A percentile compares a stretch with the other conserved stretches of the same genome.
Evolutionary conservation across 2,329 filamentous ascomycete species (phyloP).

Genomic region (Malbranchea cinnamomea): DNA sequence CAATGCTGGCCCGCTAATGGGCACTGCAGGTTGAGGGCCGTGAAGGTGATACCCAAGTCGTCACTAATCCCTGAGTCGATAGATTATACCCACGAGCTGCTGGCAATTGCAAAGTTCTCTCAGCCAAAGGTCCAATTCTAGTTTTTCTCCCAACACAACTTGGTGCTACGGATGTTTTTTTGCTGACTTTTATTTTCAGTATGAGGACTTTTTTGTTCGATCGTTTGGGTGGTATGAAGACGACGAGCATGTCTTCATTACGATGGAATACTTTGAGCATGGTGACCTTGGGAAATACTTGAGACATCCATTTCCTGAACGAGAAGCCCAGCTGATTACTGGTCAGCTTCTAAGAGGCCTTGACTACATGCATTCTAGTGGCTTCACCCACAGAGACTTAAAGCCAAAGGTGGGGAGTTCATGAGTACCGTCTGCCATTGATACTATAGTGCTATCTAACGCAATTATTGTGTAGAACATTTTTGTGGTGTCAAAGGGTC

Average conservation of each 20-base stretch:
- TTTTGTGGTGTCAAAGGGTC: conserved; percentile 7
- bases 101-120: no score
- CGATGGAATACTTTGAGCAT: conserved; percentile 25
- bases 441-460: not conserved
- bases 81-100: no score
- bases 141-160: no score
- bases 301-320: conserved; percentile 11
- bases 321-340: conserved; percentile 15
- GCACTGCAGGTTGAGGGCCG: no score
- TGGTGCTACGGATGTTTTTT: no score
- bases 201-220: conserved; percentile 18
- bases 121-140: no score
- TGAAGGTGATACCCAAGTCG: no score
- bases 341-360: conserved; percentile 22
- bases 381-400: conserved; percentile 24
- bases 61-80: no score
- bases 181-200: no score
- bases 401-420: conserved; percentile 19
- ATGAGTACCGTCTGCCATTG: not conserved
- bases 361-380: conserved; percentile 20
- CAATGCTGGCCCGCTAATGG: no score
- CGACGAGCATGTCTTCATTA: conserved; percentile 17
- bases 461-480: conserved; percentile 11
- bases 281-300: conserved; percentile 22
- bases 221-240: conserved; percentile 25